Percentiles rank a stretch among this genome's conserved stretches.
Conservation (phyloP, 371 early-diverging fungal genomes). For the Batrachochytrium dendrobatidis region DNA sequence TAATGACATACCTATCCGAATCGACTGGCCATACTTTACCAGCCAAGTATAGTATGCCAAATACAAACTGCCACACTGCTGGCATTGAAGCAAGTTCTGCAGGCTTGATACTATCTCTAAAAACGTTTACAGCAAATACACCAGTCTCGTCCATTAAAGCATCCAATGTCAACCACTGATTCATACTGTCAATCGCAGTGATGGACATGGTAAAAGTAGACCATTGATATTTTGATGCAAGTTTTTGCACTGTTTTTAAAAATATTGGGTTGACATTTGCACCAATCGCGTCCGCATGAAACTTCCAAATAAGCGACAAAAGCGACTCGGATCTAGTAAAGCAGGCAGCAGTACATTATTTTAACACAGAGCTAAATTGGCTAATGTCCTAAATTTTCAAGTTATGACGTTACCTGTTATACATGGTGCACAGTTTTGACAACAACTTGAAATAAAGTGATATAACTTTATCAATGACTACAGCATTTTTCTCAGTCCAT, state of each 20-base stretch:
- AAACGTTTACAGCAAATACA: no score
- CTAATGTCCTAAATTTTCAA: no score
- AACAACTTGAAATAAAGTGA: not conserved
- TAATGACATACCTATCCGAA: no score
- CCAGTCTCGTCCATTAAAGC: no score
- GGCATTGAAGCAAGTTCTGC: no score
- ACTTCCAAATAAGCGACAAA: not conserved
- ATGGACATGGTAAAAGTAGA: not conserved
- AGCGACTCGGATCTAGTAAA: not conserved
- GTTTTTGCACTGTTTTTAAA: not conserved
- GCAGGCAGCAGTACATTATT: no score
- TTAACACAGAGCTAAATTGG: no score
- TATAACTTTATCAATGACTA: not conserved
- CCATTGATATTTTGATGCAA: not conserved
- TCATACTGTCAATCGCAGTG: not conserved
- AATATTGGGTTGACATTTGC: not conserved
- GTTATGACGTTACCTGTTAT: not conserved
- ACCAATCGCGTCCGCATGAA: not conserved
- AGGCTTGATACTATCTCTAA: no score
- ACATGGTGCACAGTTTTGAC: conserved; percentile 1
- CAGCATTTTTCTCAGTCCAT: not conserved
- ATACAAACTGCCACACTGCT: no score
- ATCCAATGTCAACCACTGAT: not conserved
- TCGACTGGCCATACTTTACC: no score
- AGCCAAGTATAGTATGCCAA: no score